Evolutionary conservation across 75 land plant genomes (phyloP).

Genomic region (Picea glauca): DNA sequence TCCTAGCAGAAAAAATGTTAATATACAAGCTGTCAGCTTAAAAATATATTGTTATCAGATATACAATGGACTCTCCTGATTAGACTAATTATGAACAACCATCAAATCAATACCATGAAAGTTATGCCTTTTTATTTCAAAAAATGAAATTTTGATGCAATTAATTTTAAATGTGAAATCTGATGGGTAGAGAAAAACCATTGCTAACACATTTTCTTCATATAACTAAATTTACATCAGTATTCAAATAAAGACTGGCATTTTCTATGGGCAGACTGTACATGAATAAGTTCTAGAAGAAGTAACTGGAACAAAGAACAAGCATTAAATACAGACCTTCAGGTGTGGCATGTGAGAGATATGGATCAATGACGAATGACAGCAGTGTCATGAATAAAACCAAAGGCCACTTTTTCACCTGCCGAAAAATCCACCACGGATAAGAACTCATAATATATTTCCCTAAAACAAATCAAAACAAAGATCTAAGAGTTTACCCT

Average conservation of each 20-base stretch:
- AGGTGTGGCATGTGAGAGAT: not conserved
- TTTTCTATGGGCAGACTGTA: not conserved
- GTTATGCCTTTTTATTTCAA: not conserved
- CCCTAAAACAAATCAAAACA: not conserved
- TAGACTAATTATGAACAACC: not conserved
- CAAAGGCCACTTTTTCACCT: conserved; percentile 3
- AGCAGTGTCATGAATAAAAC: not conserved
- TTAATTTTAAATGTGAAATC: not conserved
- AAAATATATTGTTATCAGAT: conserved; percentile 1
- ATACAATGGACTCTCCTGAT: not conserved
- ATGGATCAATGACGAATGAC: not conserved
- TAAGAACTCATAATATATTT: not conserved
- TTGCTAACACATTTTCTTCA: not conserved
- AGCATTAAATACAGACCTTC: conserved; percentile 3
- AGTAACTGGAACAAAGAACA: not conserved
- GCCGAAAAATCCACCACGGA: not conserved
- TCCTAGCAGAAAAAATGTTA: conserved; percentile 5
- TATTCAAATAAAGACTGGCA: not conserved
- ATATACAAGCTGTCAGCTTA: not conserved
- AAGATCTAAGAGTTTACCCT: not conserved
- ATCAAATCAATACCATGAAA: not conserved
- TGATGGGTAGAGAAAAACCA: not conserved
- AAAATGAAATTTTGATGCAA: not conserved
- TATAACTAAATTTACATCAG: not conserved
- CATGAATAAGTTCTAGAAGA: not conserved